Conservation (phyloP, 257 asterid genomes). For the Perilla frutescens region DNA sequence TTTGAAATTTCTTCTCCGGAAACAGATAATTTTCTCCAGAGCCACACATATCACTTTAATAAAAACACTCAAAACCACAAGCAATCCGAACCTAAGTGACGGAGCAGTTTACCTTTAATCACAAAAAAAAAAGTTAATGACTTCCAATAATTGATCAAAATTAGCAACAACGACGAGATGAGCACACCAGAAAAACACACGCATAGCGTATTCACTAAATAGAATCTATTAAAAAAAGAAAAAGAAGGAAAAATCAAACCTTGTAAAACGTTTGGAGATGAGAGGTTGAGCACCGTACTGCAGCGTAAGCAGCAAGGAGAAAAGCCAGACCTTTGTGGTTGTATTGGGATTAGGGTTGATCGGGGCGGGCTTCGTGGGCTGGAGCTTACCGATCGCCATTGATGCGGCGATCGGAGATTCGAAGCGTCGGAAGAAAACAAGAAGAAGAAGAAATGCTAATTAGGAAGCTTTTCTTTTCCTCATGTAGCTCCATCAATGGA, state of each 20-base stretch:
- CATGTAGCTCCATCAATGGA: background rate
- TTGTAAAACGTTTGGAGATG: constrained; percentile 81
- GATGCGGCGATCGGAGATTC: constrained; percentile 46
- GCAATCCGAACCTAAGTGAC: constrained; percentile 22
- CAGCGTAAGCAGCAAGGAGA: constrained; percentile 70
- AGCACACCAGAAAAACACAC: background rate
- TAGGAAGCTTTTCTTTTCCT: constrained; percentile 1
- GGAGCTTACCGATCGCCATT: constrained; percentile 57
- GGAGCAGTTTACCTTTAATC: constrained; percentile 18
- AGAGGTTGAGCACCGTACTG: constrained; percentile 97
- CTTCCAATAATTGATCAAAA: constrained; percentile 14
- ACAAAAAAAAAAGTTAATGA: constrained; percentile 26
- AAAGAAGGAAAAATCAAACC: constrained; percentile 44
- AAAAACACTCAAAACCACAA: background rate
- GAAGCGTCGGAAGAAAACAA: background rate
- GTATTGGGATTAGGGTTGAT: constrained; percentile 41
- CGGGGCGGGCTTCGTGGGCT: constrained; percentile 38
- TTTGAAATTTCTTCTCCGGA: background rate
- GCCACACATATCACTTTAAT: background rate
- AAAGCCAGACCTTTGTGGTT: constrained; percentile 69
- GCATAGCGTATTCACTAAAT: background rate
- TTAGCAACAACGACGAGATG: constrained; percentile 15
- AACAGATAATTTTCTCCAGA: constrained; percentile 15
- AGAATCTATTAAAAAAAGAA: background rate
- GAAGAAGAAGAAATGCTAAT: background rate